phyloP scores from a whole-genome alignment of 1,284 basidiomycete genomes.

The Boletellus dicymbophilus region DNA sequence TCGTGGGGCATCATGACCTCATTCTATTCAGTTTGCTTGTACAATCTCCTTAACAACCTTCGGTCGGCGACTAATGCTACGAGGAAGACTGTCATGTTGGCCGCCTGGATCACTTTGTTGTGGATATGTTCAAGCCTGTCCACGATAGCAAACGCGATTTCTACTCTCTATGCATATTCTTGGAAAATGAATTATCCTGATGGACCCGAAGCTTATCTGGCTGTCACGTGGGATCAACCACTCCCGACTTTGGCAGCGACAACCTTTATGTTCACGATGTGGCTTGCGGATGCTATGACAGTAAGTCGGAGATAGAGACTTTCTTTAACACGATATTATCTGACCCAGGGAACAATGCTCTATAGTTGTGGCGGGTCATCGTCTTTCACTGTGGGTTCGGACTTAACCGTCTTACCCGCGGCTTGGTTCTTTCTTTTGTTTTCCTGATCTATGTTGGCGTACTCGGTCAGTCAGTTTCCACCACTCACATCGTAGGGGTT shows the following conservation, averaged over 20 bases:
- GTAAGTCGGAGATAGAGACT: background rate
- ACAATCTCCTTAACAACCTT: background rate
- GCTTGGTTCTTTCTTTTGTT: background rate
- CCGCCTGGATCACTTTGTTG: background rate
- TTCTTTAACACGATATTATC: too few species aligned
- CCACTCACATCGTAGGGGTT: too few species aligned
- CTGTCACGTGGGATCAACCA: background rate
- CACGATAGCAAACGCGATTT: background rate
- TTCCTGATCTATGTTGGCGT: conserved; percentile 2
- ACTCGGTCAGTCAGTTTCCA: too few species aligned
- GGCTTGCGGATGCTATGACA: conserved; percentile 5
- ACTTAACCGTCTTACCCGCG: background rate
- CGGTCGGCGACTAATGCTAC: background rate
- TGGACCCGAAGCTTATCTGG: background rate
- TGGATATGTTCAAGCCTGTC: background rate
- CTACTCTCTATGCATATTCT: background rate
- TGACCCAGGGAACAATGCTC: too few species aligned
- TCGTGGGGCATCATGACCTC: background rate
- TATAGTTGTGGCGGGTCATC: conserved; percentile 4
- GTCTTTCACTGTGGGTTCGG: background rate
- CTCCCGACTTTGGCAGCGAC: background rate
- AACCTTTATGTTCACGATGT: background rate
- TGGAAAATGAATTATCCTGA: conserved; percentile 2
- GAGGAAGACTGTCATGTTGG: background rate
- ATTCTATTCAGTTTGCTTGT: background rate